phyloP scores from a whole-genome alignment of 1,139 yeast species.

The Blastobotrys apis region DNA sequence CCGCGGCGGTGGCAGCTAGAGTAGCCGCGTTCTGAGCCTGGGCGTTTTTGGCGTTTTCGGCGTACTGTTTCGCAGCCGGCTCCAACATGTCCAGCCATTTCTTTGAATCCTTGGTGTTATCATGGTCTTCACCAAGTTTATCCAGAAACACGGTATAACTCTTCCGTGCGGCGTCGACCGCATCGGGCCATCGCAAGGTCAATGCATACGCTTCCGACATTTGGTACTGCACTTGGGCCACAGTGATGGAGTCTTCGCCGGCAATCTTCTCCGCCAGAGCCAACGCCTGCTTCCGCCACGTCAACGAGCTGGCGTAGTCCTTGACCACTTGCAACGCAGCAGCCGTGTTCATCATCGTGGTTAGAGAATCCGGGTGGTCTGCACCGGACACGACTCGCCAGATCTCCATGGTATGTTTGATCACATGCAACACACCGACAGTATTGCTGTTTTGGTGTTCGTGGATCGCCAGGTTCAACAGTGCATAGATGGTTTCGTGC shows the following conservation, averaged over 20 bases:
- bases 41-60: conserved; percentile 21
- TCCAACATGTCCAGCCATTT: conserved; percentile 53
- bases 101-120: conserved; percentile 58
- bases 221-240: conserved; percentile 60
- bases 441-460: conserved; percentile 61
- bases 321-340: conserved; percentile 54
- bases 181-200: conserved; percentile 49
- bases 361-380: conserved; percentile 65
- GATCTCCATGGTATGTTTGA: conserved; percentile 54
- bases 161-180: conserved; percentile 49
- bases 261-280: conserved; percentile 41
- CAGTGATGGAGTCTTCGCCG: conserved; percentile 42
- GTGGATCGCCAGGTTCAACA: conserved; percentile 68
- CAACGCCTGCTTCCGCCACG: conserved; percentile 48
- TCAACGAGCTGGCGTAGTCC: conserved; percentile 44
- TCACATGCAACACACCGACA: conserved; percentile 58
- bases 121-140: conserved; percentile 58
- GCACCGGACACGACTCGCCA: conserved; percentile 52
- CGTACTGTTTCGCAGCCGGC: conserved; percentile 35
- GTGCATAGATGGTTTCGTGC: conserved; percentile 65
- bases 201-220: conserved; percentile 61
- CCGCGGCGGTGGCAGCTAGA: conserved; percentile 14
- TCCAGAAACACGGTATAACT: conserved; percentile 54
- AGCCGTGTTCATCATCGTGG: conserved; percentile 63
- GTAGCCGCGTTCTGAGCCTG: conserved; percentile 14